These are phyloP conservation scores for Spizellomyces punctatus DNA, from an alignment of 192 early-diverging fungal genomes.

Conservation along the genomic window DNA sequence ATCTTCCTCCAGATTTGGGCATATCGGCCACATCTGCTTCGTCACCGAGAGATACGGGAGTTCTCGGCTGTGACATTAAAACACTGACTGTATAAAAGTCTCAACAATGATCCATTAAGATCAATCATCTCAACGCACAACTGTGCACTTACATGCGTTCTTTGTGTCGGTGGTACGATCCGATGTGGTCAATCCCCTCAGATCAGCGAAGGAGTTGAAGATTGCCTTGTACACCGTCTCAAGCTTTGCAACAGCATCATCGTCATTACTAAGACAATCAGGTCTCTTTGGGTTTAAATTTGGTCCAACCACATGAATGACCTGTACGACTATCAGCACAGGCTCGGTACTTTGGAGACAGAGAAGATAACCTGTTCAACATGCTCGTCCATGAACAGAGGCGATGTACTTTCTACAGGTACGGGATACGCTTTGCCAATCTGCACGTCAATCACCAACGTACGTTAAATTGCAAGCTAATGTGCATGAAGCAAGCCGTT, in stretches of 20 bases:
- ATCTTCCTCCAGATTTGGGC: constrained; percentile 1
- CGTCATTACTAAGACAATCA: not conserved
- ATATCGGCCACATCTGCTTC: not conserved
- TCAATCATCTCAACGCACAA: no score
- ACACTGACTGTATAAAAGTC: no score
- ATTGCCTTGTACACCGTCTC: not conserved
- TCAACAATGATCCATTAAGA: no score
- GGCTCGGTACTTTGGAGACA: not conserved
- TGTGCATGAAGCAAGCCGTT: no score
- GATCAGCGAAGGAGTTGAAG: not conserved
- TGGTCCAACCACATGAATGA: constrained; percentile 22
- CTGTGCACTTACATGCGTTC: no score
- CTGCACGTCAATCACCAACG: not conserved
- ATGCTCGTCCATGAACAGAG: constrained; percentile 16
- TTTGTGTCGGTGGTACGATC: no score
- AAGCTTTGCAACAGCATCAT: not conserved
- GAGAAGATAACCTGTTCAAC: constrained; percentile 15
- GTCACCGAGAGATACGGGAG: no score
- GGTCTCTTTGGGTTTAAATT: constrained; percentile 26
- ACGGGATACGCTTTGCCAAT: constrained; percentile 25
- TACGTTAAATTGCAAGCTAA: no score
- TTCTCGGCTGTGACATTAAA: no score
- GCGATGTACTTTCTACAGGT: constrained; percentile 8
- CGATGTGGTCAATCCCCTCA: not conserved
- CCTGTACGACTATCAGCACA: constrained; percentile 3